Base-by-base conservation (phyloP, 2,329 filamentous ascomycete species). In the Neofusicoccum sp. region DNA sequence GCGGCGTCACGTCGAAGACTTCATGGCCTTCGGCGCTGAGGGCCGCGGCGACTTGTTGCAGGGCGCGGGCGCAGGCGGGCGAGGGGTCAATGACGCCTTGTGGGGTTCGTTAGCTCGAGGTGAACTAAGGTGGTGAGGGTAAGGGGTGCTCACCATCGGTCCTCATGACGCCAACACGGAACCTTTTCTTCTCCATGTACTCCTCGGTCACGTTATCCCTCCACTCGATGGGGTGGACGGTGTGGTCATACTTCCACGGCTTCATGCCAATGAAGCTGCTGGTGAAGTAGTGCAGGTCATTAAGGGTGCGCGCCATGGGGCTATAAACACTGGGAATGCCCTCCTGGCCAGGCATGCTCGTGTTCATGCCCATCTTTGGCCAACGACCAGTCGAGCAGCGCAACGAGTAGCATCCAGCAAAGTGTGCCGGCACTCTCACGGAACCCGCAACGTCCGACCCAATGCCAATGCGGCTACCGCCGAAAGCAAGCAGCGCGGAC, bases 321-420 rank as follows among this genome's bases (percentile, higher is more conserved):
- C 91, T 94, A 78, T 93, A 97, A 22, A 97, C 92, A 66, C 89
- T 91, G 0, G 92, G 88, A 36, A 97, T 87, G 0, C 93, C 93
- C 73, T 97, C 94, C 74, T 97, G 93, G 0, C 94, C 94, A 0
- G 91, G 87, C 92, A 97, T 97, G 70, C 90, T 93, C 0, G 93
- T 97, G 65, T 85, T 86, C 73, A 92, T 88, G 8, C 92, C 92
- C 45, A 86, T 84, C 76, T 96, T 96, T 1, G 92, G 92, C 92
- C 93, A 97, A 54, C 93, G 85, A 1, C 94, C 93, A 1, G 91
- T 96, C 3, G 91, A 93, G 78, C 93, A 97, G 39, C 91, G 87
- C 29, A 97, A 79, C 16, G 90, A 89, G 76, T 96, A 97, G 73
- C 94, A 92, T 7, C 93, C 93, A 2, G 90, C 90, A 80, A 93